A percentile compares a stretch with the other conserved stretches of the same genome.
phyloP scores from a whole-genome alignment of 768 basidiomycete genomes.

The Psilocybe cyanescens region DNA sequence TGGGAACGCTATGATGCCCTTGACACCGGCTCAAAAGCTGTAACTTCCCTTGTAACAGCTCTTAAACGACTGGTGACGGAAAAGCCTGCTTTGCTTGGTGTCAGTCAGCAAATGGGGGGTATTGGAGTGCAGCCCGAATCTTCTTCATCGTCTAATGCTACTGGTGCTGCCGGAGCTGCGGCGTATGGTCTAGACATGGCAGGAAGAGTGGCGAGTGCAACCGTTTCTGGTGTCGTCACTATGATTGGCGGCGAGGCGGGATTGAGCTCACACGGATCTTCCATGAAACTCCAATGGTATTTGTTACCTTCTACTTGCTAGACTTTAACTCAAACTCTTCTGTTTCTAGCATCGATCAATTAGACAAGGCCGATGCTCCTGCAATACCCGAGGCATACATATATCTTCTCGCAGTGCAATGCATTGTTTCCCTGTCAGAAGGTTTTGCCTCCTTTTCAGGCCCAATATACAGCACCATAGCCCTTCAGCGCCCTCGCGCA shows the following conservation, averaged over 20 bases:
- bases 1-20: conserved; percentile 79
- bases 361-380: conserved; percentile 96
- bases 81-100: conserved; percentile 84
- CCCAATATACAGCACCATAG: conserved; percentile 73
- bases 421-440: conserved; percentile 83
- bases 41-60: conserved; percentile 77
- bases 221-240: conserved; percentile 82
- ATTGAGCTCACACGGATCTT: conserved; percentile 70
- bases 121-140: conserved; percentile 58
- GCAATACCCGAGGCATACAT: conserved; percentile 92
- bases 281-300: conserved; percentile 93
- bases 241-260: conserved; percentile 75
- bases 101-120: conserved; percentile 80
- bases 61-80: conserved; percentile 89
- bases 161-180: conserved; percentile 37
- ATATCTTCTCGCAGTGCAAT: conserved; percentile 90
- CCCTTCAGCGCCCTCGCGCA: conserved; percentile 64
- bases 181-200: conserved; percentile 72
- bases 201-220: conserved; percentile 85
- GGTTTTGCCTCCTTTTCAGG: conserved; percentile 78
- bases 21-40: conserved; percentile 66
- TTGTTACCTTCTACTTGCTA: conserved; percentile 18
- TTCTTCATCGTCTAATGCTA: conserved; percentile 14
- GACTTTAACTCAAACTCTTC: too few species aligned
- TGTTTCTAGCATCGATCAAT: conserved; percentile 84